phyloP scores from a whole-genome alignment of 2,329 filamentous ascomycete genomes.

The Pseudocercospora macadamiae region DNA sequence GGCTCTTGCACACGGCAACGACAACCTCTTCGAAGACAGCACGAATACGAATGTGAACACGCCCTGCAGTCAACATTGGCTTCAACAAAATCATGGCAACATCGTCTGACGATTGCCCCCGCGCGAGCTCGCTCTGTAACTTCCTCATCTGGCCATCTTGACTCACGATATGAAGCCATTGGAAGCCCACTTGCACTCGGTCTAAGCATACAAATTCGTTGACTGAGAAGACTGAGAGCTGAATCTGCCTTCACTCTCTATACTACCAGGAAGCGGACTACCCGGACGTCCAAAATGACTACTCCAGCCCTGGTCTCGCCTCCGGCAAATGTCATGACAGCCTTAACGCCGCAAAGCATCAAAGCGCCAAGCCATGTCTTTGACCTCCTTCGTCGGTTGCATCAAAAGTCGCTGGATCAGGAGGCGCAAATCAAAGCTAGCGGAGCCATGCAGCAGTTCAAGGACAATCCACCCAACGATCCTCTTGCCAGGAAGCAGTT shows the following conservation, averaged over 20 bases:
- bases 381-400: slow-evolving; percentile 2
- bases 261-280: no score
- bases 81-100: no score
- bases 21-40: no score
- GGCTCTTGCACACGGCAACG: no score
- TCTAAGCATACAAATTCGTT: no score
- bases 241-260: no score
- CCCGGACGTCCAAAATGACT: not conserved
- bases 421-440: not conserved
- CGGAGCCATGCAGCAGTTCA: not conserved
- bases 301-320: not conserved
- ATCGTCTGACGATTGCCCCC: not conserved
- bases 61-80: no score
- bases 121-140: not conserved
- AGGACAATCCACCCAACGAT: not conserved
- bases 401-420: slow-evolving; percentile 7
- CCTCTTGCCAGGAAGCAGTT: not conserved
- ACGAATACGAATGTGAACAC: not conserved
- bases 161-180: not conserved
- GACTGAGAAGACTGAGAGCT: no score
- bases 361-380: slow-evolving; percentile 5
- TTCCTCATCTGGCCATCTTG: not conserved
- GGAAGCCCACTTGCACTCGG: not conserved
- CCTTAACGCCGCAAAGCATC: not conserved
- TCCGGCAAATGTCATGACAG: not conserved